Base-by-base conservation (phyloP, 306 rosid species). In the Castanea crenata region DNA sequence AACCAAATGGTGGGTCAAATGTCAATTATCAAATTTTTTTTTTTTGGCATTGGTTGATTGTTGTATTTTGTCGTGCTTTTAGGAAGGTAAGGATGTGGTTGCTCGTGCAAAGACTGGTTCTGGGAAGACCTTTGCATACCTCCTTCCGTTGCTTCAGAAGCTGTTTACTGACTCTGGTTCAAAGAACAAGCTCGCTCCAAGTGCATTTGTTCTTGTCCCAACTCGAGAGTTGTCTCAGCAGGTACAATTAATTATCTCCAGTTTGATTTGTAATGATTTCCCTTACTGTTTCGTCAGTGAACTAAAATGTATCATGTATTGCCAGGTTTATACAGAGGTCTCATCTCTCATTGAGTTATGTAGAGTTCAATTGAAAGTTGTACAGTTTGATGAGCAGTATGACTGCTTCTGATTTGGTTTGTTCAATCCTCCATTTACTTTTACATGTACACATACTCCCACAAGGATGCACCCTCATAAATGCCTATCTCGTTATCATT, bases 81-180 rank as follows among this genome's bases (percentile, higher is more conserved):
- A 94, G 98, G 89, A 92, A 88, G 99, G 99, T 15, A 95, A 92
- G 75, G 99, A 95, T 65, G 97, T 95, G 55, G 99, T 92, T 62
- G 98, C 99, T 31, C 85, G 98, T 52, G 99, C 99, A 1, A 92
- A 92, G 83, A 95, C 98, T 10, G 99, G 99, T 72, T 95, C 99
- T 1, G 99, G 99, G 64, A 92, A 95, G 81, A 95, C 99, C 6
- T 86, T 95, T 65, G 99, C 99, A 0, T 95, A 90, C 74, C 96
- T 95, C 49, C 91, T 92, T 62, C 99, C 99, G 0, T 72, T 94
- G 92, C 92, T 95, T 71, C 99, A 92, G 91, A 92, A 92, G 83
- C 82, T 95, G 38, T 90, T 95, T 25, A 56, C 86, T 23, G 75
- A 55, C 79, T 70, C 81, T 62, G 82, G 35, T 72, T 82, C 92